Percentiles rank a stretch among this genome's conserved stretches.
Conservation (phyloP, 23 red algal genomes). For the Gracilaria caudata region DNA sequence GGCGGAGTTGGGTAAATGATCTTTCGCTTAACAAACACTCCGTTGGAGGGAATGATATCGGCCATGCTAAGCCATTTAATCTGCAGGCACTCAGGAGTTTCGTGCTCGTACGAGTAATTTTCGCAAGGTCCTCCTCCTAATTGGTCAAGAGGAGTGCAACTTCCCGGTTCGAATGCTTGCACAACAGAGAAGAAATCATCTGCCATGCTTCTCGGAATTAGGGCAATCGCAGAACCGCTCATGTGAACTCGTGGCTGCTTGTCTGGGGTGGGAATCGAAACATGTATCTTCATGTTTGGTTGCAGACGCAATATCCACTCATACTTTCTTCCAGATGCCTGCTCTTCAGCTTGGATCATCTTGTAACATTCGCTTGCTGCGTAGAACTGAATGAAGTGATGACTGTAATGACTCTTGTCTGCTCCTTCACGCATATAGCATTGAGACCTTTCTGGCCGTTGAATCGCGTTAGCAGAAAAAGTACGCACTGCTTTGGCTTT, state of each 20-base stretch:
- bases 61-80: constrained; percentile 61
- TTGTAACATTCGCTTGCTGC: constrained; percentile 47
- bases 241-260: constrained; percentile 44
- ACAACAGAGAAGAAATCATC: constrained; percentile 60
- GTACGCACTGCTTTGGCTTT: constrained; percentile 29
- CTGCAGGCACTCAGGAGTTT: constrained; percentile 44
- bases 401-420: constrained; percentile 29
- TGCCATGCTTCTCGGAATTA: constrained; percentile 41
- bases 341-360: constrained; percentile 29
- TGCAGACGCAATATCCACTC: constrained; percentile 61
- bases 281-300: constrained; percentile 51
- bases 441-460: background rate
- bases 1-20: constrained; percentile 48
- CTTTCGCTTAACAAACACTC: constrained; percentile 56
- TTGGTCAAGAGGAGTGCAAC: constrained; percentile 31
- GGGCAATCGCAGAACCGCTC: constrained; percentile 54
- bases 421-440: constrained; percentile 15
- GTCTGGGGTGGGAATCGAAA: constrained; percentile 5
- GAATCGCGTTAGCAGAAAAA: constrained; percentile 5
- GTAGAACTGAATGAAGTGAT: constrained; percentile 48
- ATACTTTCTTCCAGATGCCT: constrained; percentile 8
- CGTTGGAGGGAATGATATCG: constrained; percentile 63
- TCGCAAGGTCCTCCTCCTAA: constrained; percentile 46
- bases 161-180: constrained; percentile 34
- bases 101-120: constrained; percentile 55